Conservation (phyloP, 2,329 filamentous ascomycete genomes). For the Phialemoniopsis sp. region DNA sequence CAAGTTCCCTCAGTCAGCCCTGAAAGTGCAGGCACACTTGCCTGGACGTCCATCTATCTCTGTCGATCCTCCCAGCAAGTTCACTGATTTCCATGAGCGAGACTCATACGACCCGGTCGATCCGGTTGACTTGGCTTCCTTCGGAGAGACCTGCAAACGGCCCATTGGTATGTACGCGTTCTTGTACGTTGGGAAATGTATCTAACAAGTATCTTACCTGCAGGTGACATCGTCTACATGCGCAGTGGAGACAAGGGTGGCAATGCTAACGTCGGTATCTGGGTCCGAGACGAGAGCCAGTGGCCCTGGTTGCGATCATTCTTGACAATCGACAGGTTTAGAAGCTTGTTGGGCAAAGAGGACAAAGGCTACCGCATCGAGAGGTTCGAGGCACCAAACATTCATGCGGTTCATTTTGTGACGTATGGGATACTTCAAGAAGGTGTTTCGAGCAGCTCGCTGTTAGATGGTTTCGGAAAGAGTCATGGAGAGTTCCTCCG, state of each 20-base stretch:
- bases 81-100: no score
- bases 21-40: no score
- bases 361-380: slow-evolving; percentile 32
- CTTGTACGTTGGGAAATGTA: no score
- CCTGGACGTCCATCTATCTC: no score
- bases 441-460: slow-evolving; percentile 40
- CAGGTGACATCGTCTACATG: slow-evolving; percentile 18
- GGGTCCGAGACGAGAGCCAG: slow-evolving; percentile 24
- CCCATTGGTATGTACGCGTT: slow-evolving; percentile 29
- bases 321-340: slow-evolving; percentile 29
- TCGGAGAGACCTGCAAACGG: no score
- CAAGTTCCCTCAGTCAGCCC: no score
- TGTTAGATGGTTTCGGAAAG: slow-evolving; percentile 46
- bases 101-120: no score
- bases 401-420: slow-evolving; percentile 21
- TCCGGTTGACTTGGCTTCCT: no score
- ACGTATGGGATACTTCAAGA: slow-evolving; percentile 37
- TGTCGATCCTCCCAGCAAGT: no score
- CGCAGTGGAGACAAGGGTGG: slow-evolving; percentile 26
- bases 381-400: slow-evolving; percentile 36
- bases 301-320: slow-evolving; percentile 32
- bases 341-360: slow-evolving; percentile 36
- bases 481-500: slow-evolving; percentile 45
- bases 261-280: slow-evolving; percentile 28
- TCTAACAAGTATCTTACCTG: no score